A percentile compares a stretch with the other conserved stretches of the same genome.
phyloP scores from a whole-genome alignment of 2,329 filamentous ascomycete genomes.

The Phialophora expanda region DNA sequence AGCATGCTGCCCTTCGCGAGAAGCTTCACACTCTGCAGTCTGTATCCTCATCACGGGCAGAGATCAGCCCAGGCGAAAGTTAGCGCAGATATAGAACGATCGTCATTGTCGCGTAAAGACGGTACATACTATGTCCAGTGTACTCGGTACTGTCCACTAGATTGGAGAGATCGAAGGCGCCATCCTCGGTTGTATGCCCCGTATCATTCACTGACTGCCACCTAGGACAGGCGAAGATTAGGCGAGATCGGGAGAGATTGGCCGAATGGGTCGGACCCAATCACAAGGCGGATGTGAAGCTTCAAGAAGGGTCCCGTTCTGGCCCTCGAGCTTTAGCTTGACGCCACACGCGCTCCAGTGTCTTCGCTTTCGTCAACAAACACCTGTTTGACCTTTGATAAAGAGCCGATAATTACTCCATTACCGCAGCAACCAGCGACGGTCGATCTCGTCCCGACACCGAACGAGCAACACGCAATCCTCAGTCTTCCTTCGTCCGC shows the following conservation, averaged over 20 bases:
- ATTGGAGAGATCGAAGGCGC: not conserved
- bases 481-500: not conserved
- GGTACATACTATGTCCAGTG: not conserved
- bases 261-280: not conserved
- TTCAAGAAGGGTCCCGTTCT: not conserved
- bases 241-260: not conserved
- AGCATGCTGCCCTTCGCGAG: not conserved
- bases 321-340: not conserved
- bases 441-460: not conserved
- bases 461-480: not conserved
- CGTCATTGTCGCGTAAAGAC: not conserved
- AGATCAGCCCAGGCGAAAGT: not conserved
- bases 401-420: not conserved
- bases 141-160: not conserved
- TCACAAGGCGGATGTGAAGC: not conserved
- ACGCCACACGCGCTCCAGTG: not conserved
- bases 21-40: not conserved
- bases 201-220: not conserved
- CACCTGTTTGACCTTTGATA: not conserved
- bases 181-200: not conserved
- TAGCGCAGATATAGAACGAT: not conserved
- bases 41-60: not conserved
- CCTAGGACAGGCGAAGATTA: not conserved
- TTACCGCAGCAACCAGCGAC: not conserved
- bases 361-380: conserved; percentile 1